Evolutionary conservation across 1,284 basidiomycete genomes (phyloP).

Genomic region (Clitocybe nebularis): DNA sequence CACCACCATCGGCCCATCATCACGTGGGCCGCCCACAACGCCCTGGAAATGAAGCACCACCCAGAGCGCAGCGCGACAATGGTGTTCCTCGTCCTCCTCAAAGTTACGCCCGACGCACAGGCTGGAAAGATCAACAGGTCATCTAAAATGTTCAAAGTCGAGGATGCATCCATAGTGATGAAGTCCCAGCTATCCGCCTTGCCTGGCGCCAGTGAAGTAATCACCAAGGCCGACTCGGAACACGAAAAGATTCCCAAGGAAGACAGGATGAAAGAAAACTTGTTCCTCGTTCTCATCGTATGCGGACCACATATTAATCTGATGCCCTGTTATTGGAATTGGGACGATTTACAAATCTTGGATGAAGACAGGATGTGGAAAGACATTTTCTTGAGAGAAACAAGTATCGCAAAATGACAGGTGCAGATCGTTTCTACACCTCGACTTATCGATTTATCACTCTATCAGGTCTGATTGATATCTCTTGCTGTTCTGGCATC

Average conservation of each 20-base stretch:
- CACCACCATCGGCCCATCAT: background rate
- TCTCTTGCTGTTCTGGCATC: too few species aligned
- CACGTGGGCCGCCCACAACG: background rate
- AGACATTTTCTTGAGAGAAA: background rate
- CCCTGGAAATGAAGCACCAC: background rate
- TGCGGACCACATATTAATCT: background rate
- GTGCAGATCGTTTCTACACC: too few species aligned
- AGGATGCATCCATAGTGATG: background rate
- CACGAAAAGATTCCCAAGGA: background rate
- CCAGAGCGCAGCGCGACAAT: background rate
- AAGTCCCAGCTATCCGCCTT: background rate
- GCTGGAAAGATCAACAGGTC: background rate
- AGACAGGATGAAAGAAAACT: background rate
- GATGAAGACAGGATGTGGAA: background rate
- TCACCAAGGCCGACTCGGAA: background rate
- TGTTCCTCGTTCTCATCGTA: background rate
- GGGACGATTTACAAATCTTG: background rate
- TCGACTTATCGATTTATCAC: too few species aligned
- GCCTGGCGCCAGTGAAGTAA: background rate
- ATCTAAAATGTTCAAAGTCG: background rate
- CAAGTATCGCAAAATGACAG: too few species aligned
- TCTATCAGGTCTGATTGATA: too few species aligned
- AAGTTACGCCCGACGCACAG: background rate
- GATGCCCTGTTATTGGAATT: slow-evolving; percentile 1
- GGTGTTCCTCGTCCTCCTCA: background rate